Evolutionary conservation across 2,329 filamentous ascomycete genomes (phyloP), one percentile per base, ranked within the genome.

Genomic region (Parastagonospora nodorum): DNA sequence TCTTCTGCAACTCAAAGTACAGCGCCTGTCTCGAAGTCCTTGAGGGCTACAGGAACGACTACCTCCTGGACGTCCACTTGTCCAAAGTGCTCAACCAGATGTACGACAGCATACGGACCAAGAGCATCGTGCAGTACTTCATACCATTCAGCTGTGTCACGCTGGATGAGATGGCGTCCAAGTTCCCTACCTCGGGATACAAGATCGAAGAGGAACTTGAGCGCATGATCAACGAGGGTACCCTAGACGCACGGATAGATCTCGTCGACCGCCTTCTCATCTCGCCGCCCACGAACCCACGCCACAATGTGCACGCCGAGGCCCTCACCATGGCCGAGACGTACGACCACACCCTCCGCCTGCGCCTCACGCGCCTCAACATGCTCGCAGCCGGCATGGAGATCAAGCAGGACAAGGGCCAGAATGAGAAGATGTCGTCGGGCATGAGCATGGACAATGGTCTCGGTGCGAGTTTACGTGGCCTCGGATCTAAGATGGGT

Each of bases 61-160:
- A 94, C 71, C 80, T 92, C n/a, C 84, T 97, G 5, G 94, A 99
- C 68, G 78, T 96, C 15, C 88, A 96, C 71, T 82, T 99, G 6
- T 87, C 89, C 51, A 84, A 81, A 55, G 89, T 96, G 58, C 79
- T 97, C 14, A 68, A 81, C 32, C 75, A 78, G 1, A 79, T 99
- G 15, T 94, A 92, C 75, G 78, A 82, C 9, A 78, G 80, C 41
- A 92, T 99, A 61, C 86, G 94, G 51, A 89, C 83, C 66, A 97
- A 97, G 77, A 93, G 92, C 66, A 97, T 99, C 51, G 84, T 92
- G 19, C 90, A 96, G 68, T 97, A 97, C 75, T 88, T 96, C 63
- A 82, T 90, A 19, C 92, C 94, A 0, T 99, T 96, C 73, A 95
- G 88, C 36, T 88, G 87, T 59, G 91, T 97, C 54, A 92, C 89